Base-by-base conservation (phyloP, 2,329 filamentous ascomycete species). In the Dactylonectria macrodidyma region DNA sequence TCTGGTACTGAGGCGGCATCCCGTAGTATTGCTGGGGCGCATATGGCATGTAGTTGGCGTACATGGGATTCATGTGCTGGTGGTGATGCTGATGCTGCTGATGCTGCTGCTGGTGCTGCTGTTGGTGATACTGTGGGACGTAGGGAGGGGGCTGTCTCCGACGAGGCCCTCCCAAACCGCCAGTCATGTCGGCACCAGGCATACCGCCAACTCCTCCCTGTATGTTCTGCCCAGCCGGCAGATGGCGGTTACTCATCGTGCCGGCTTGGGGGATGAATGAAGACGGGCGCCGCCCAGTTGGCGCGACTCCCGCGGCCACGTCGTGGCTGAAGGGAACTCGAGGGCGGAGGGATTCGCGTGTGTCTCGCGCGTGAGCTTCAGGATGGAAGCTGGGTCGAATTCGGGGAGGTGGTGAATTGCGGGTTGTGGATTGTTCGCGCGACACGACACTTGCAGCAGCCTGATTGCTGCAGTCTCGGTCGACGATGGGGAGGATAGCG, bases 161-260 rank as follows among this genome's bases (percentile, higher is more conserved):
- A 63, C 82, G 80, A 71, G 82, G 81, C 68, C 81, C 78, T 71
- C 81, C 79, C 66, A 77, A 77, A 59, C 77, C 78, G 54, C 77
- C 73, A 64, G 73, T 69, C 78, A 80, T 81, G 74, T 77, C 81
- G 73, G 77, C 78, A 71, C 75, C 79, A 59, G 73, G 69, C 69
- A 78, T 77, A 70, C 76, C 78, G 67, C 75, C 77, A 67, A 75
- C 76, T 71, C 78, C 81, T 78, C 83, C 84, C 77, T 84, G 86
- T 84, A 89, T 86, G 81, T 86, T 86, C 83, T 91, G 90, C 87
- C 91, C 91, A 89, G 90, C 90, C 89, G 91, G 90, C 90, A 92
- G 90, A 91, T 92, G 90, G 88, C 86, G 88, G 83, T 86, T 86
- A 85, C 90, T 92, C 91, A 94, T 94, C 91, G 88, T 93, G 89